Evolutionary conservation across 2,329 filamentous ascomycete genomes (phyloP), one percentile per base, ranked within the genome.

Genomic region (Stagonosporopsis vannaccii): DNA sequence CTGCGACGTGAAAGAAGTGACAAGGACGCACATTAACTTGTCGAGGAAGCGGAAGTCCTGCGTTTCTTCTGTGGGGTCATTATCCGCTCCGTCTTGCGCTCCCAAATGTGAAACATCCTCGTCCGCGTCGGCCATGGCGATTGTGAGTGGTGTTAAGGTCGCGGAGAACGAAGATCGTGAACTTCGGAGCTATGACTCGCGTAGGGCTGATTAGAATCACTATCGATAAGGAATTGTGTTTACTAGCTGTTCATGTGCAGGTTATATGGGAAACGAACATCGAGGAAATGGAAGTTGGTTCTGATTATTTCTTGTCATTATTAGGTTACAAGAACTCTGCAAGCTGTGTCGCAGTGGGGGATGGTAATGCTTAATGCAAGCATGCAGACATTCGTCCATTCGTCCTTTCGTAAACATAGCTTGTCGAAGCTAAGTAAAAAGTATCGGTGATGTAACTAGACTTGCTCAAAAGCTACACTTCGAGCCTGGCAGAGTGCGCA

Each of bases 31-130:
- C 75, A 80, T 82, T 62, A 87, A 73, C 56, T 80, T 80, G 59
- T 80, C 80, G 36, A 89, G 87, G 60, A 93, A 88, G 62, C 90
- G 88, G 75, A 94, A 97, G 78, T 98, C 94, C 69, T 93, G 92
- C 2, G 88, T 85, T 74, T 93, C 90, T 67, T 97, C 93, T 36
- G 89, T 89, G 49, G 88, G 82, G 73, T 88, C 70, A 81, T 68
- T 58, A 7, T 74, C 73, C 11, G 45, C 68, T 13, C 62, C 53
- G 6, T 68, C 64, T 4, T 63, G 61, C 22, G 48, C 66, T 36
- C 60, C 61, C 43, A 73, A 51, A 28, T 69, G 65, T 40, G 71
- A 63, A 5, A 66, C 46, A 22, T 76, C 73, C 50, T 76, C 74
- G 50, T 76, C 73, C 60, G 71, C 68, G 62, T 76, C 73, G 19